A percentile compares a stretch with the other conserved stretches of the same genome.
These are phyloP conservation scores for Metschnikowia gelsemii DNA, from an alignment of 805 yeast genomes.

Conservation along the genomic window DNA sequence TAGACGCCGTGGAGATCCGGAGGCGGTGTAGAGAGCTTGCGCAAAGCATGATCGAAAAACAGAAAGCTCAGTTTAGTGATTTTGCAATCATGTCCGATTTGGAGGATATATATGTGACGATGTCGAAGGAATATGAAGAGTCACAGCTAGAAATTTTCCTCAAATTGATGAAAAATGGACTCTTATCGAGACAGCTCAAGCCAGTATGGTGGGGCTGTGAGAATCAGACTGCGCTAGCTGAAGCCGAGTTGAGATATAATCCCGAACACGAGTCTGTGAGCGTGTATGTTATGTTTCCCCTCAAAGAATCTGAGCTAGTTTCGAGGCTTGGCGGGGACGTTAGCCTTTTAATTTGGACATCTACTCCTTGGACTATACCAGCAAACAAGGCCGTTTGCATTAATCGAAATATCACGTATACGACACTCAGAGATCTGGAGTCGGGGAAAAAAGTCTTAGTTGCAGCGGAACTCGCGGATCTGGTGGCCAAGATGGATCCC, in stretches of 20 bases:
- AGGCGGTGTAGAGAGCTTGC: conserved; percentile 71
- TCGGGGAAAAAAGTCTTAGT: conserved; percentile 53
- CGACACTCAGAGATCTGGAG: conserved; percentile 33
- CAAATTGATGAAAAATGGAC: conserved; percentile 58
- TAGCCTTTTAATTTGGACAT: conserved; percentile 81
- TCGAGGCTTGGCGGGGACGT: conserved; percentile 18
- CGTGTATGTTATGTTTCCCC: conserved; percentile 65
- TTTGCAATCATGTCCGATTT: conserved; percentile 87
- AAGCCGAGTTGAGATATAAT: conserved; percentile 90
- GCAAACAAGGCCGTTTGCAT: conserved; percentile 83
- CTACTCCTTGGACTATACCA: conserved; percentile 97
- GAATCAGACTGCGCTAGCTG: conserved; percentile 91
- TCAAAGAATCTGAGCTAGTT: conserved; percentile 23
- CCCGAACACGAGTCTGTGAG: conserved; percentile 67
- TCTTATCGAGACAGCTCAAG: conserved; percentile 80
- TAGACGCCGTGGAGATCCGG: conserved; percentile 55
- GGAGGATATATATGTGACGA: conserved; percentile 67
- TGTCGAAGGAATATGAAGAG: conserved; percentile 67
- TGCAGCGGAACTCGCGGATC: conserved; percentile 48
- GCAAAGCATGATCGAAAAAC: conserved; percentile 57
- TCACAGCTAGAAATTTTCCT: conserved; percentile 73
- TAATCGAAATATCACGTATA: conserved; percentile 58
- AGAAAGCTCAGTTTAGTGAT: conserved; percentile 59
- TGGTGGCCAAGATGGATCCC: conserved; percentile 33
- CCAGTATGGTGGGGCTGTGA: conserved; percentile 99